Evolutionary conservation across 306 rosid genomes (phyloP), one percentile per base, ranked within the genome.

Genomic region (Lathyrus sativus): DNA sequence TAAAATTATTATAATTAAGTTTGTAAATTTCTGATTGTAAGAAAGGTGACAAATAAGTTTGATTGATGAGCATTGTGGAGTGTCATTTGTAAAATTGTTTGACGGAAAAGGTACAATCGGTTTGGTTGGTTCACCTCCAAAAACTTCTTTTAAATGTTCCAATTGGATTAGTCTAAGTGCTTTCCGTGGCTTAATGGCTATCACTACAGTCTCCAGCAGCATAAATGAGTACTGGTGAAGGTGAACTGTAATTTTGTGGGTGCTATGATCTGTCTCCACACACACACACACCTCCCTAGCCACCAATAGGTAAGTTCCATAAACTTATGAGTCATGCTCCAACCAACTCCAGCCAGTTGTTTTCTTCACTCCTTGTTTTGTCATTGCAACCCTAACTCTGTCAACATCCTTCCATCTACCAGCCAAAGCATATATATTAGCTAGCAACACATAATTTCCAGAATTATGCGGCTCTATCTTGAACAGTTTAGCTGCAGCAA

Each of bases 381-480:
- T 78, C 95, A 88, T 85, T 75, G 39, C 45, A 67, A 69, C 82
- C 80, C 89, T 81, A 57, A 88, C 81, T 78, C 57, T 76, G 66
- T 72, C 85, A 24, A 78, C 89, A 80, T 85, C 91, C 43, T 84
- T 84, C 91, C 91, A 88, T 72, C 87, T 83, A 65, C 86, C 85
- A 11, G 79, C 81, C 7, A 74, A 77, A 22, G 89, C 91, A 82
- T 88, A 88, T 57, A 84, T 75, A 78, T 85, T 88, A 13, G 89
- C 80, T 42, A 88, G 89, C 78, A 85, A 76, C 67, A 84, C 63
- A 33, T 83, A 88, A 70, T 83, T 85, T 11, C 89, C 89, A 7
- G 86, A 78, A 79, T 85, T 85, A 44, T 56, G 64, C 67, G 95
- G 89, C 67, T 88, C 87, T 57, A 82, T 77, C 79, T 81, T 82